Conservation (phyloP, 1,139 yeast species). For the Yamadazyma songkhlaensis region DNA sequence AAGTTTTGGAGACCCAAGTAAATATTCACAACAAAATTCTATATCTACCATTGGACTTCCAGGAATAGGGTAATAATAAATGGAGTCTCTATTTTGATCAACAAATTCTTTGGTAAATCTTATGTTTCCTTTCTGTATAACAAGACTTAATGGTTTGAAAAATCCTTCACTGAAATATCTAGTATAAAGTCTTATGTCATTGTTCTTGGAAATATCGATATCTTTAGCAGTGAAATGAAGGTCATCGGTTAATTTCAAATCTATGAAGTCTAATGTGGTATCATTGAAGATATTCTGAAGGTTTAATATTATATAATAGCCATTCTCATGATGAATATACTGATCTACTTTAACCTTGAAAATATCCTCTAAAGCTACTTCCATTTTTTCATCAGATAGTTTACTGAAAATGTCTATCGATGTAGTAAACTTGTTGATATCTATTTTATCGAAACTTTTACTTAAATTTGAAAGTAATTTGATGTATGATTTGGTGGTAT, state of each 20-base stretch:
- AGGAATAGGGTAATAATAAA: slow-evolving; percentile 11
- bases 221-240: slow-evolving; percentile 8
- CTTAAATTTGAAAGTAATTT: slow-evolving; percentile 33
- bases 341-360: slow-evolving; percentile 28
- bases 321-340: slow-evolving; percentile 23
- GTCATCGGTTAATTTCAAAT: slow-evolving; percentile 18
- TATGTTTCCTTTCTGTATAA: slow-evolving; percentile 18
- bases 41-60: slow-evolving; percentile 8
- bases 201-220: slow-evolving; percentile 1
- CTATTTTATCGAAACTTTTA: slow-evolving; percentile 16
- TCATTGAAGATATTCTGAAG: slow-evolving; percentile 24
- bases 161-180: slow-evolving; percentile 25
- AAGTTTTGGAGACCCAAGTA: slow-evolving; percentile 12
- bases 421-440: slow-evolving; percentile 23
- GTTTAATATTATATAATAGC: slow-evolving; percentile 24
- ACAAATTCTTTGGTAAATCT: slow-evolving; percentile 11
- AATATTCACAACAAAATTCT: slow-evolving; percentile 3
- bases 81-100: slow-evolving; percentile 7
- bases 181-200: slow-evolving; percentile 9
- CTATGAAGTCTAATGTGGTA: slow-evolving; percentile 20
- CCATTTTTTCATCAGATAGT: slow-evolving; percentile 19
- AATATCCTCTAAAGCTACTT: slow-evolving; percentile 28
- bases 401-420: slow-evolving; percentile 22
- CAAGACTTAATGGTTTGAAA: slow-evolving; percentile 21
- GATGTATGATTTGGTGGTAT: slow-evolving; percentile 30